Base-by-base conservation (phyloP, 495 filamentous ascomycete species). In the Annulohypoxylon maeteangense region DNA sequence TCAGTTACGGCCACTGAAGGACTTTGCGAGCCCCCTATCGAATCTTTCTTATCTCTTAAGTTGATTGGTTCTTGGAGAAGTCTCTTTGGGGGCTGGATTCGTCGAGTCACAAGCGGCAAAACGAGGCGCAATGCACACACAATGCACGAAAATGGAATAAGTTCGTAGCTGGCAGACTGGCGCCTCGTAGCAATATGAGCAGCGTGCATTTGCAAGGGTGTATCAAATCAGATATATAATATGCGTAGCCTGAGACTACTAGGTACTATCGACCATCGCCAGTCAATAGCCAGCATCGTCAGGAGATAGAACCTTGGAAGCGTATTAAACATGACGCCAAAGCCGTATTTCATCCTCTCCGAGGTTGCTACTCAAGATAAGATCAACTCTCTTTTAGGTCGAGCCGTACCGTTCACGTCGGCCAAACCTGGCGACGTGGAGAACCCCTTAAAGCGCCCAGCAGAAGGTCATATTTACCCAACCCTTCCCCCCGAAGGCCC, bases 281-380 rank as follows among this genome's bases (percentile, higher is more conserved):
- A 12, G 10, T 40, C 11, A 40, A 40, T 2, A 4, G 20, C 4
- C 47, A 29, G 7, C 27, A n/a, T n/a, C 36, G 4, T 27, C n/a
- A 16, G 10, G n/a, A 4, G 14, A 7, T 20, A 23, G 4, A 29
- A 51, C 29, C n/a, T n/a, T n/a, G n/a, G n/a, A n/a, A n/a, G n/a
- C 47, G 11, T 29, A 3, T 12, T 29, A 11, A 55, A 29, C 16
- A 55, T 55, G 51, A 25, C 47, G 22, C 51, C 51, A 36, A 55
- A 55, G 51, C 51, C 51, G 7, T 55, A 55, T 36, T 55, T 55
- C 18, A 32, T 55, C 7, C 51, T 55, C 51, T 55, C 51, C 22
- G 51, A 55, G 51, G 27, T 55, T 29, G 51, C 51, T 0, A 55
- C 51, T 11, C 51, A 55, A 55, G 51, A 55, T 29, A 55, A 55